Conservation (phyloP, 2,329 filamentous ascomycete species). For the Aspergillus pseudonomiae region DNA sequence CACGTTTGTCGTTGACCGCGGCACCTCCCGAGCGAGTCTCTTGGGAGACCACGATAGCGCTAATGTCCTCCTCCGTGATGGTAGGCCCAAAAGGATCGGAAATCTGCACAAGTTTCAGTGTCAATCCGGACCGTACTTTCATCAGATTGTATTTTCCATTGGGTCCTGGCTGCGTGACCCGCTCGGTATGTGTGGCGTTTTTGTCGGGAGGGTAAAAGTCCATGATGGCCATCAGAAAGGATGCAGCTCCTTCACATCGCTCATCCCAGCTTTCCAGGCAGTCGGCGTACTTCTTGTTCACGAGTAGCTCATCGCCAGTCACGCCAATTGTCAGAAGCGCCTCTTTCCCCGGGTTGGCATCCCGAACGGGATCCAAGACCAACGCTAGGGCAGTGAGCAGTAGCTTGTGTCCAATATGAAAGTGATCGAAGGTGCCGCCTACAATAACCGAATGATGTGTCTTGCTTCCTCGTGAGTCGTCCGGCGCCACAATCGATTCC, state of each 20-base stretch:
- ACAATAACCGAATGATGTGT: constrained; percentile 70
- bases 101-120: constrained; percentile 80
- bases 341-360: constrained; percentile 36
- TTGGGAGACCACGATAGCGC: constrained; percentile 80
- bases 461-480: constrained; percentile 17
- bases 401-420: constrained; percentile 95
- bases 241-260: constrained; percentile 69
- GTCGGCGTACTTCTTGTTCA: constrained; percentile 85
- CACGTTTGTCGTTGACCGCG: constrained; percentile 82
- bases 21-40: constrained; percentile 84
- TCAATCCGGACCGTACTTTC: constrained; percentile 63
- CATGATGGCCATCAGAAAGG: constrained; percentile 68
- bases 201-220: constrained; percentile 58
- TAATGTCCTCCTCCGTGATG: constrained; percentile 76
- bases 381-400: constrained; percentile 85
- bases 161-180: constrained; percentile 39
- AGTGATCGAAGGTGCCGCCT: constrained; percentile 94
- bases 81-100: constrained; percentile 90
- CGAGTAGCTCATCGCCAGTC: constrained; percentile 81
- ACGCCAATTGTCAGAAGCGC: constrained; percentile 78
- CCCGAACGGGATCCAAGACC: constrained; percentile 59
- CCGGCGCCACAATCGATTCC: constrained; percentile 26
- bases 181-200: constrained; percentile 31
- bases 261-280: constrained; percentile 78
- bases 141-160: constrained; percentile 44